Base-by-base conservation (phyloP, 1,139 yeast genomes). In the Sugiyamaella paludigena region DNA sequence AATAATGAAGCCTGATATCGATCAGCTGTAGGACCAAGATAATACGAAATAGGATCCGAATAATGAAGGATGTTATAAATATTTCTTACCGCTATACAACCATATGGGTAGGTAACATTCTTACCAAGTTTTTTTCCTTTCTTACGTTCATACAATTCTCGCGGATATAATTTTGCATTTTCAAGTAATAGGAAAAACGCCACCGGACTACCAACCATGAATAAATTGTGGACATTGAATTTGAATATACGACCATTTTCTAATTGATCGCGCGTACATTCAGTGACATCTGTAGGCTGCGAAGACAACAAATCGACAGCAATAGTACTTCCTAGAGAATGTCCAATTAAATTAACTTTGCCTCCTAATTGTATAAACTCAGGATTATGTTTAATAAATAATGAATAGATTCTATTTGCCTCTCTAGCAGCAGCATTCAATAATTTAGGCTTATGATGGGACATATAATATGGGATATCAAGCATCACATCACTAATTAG, bases 271-370 rank as follows among this genome's bases (percentile, higher is more conserved):
- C 36, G 45, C 26, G 34, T 40, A n/a, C 48, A 45, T 11, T 39
- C 40, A 1, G n/a, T 19, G 40, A 55, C 53, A 40, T 45, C 46
- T n/a, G 60, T 63, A n/a, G 81, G 80, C 62, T 85, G 94, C 29
- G 72, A 64, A 1, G 86, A 73, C 35, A 89, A 66, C 34, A 92
- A 73, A 65, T 92, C 98, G 58, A 87, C 80, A 1, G 85, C 78
- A 47, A 92, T 87, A 0, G 92, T 84, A 13, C 95, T 84, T 0
- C 98, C 98, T 27, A 92, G 69, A 0, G 97, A 89, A 66, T 92
- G 98, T 1, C 97, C 98, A 60, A 92, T 72, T 2, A 92, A 66
- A 59, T 91, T 89, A 0, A 89, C 83, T 52, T 82, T 79, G 0
- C 97, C 97, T 6, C 78, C 74, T 1, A 50, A 47, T 8, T 52